Evolutionary conservation across 164 flowering plant genomes (phyloP).

Genomic region (Magnolia kwangsiensis): DNA sequence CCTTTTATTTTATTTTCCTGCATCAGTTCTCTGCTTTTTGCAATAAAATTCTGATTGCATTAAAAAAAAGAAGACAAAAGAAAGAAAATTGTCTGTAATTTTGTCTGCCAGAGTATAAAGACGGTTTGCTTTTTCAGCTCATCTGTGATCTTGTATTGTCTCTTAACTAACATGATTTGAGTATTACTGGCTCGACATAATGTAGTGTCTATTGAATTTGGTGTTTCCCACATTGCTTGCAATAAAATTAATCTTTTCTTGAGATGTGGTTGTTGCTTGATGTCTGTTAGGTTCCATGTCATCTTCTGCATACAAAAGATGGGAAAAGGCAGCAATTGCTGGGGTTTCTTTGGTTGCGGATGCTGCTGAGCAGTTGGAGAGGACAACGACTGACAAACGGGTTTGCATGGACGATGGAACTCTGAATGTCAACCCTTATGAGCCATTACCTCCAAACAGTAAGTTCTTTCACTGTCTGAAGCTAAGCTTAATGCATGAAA

Average conservation of each 20-base stretch:
- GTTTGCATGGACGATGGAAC: constrained; percentile 29
- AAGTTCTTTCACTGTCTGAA: constrained; percentile 8
- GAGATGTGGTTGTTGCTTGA: constrained; percentile 5
- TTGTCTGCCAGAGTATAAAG: background rate
- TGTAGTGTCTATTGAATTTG: background rate
- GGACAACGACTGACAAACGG: constrained; percentile 33
- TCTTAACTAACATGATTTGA: too few relatives aligned
- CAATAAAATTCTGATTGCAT: background rate
- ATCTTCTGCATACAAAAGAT: constrained; percentile 71
- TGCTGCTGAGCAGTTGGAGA: constrained; percentile 97
- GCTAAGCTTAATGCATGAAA: background rate
- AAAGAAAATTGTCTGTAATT: background rate
- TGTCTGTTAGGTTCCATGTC: constrained; percentile 39
- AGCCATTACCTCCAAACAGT: constrained; percentile 14
- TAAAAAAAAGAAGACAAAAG: background rate
- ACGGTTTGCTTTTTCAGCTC: background rate
- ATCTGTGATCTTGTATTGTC: background rate
- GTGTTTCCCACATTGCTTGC: background rate
- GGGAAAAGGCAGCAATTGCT: constrained; percentile 98
- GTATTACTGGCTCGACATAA: too few relatives aligned
- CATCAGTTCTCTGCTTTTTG: background rate
- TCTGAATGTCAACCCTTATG: constrained; percentile 9
- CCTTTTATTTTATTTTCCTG: background rate
- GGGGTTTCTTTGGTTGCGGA: constrained; percentile 98
- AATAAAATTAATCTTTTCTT: background rate